Evolutionary conservation across 1,139 yeast genomes (phyloP), one percentile per base, ranked within the genome.

Genomic region (Zhuliangozyma blackwelliae): DNA sequence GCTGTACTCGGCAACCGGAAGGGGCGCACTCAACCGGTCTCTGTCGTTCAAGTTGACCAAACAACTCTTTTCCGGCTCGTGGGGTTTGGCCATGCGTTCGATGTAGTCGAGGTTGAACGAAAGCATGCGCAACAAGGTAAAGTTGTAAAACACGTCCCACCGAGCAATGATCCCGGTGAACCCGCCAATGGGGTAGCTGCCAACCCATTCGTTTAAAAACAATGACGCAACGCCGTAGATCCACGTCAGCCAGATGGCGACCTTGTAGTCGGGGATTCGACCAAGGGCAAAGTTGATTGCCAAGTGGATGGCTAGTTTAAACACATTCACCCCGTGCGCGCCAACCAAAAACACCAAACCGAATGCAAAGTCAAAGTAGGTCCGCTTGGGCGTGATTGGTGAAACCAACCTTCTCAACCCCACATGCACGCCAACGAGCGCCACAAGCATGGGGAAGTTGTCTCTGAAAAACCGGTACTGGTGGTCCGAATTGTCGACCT

Each of bases 121-220:
- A 34, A 94, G 63, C 76, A 89, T 77, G 48, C 97, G 72, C 38
- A 94, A 70, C 45, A 92, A 65, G 1, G 96, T 82, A 59, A 94
- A 88, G 59, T 92, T 94, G 71, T 81, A 94, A 51, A 86, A 87
- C 7, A 94, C 97, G 54, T 92, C 97, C 99, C 99, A 94, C 48
- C 97, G 70, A 13, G 79, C 72, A 47, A 92, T 80, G 21, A 90
- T 72, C 0, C 98, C 97, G 55, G 67, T 70, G 50, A 72, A 80
- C 1, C 78, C 73, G 2, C 77, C 81, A 37, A 75, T 70, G 12
- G 75, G 76, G 40, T 73, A 67, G 22, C 74, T 70, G 38, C 88
- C 68, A 44, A 69, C 77, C 39, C 65, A 64, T 50, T 88, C 96
- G 55, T 92, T 92, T 36, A 88, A 56, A 55, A 92, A 89, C 30